Percentiles rank a stretch among this genome's conserved stretches.
These are phyloP conservation scores for Blastocystis sp. DNA, from an alignment of 352 stramenopile species.

Conservation along the genomic window DNA sequence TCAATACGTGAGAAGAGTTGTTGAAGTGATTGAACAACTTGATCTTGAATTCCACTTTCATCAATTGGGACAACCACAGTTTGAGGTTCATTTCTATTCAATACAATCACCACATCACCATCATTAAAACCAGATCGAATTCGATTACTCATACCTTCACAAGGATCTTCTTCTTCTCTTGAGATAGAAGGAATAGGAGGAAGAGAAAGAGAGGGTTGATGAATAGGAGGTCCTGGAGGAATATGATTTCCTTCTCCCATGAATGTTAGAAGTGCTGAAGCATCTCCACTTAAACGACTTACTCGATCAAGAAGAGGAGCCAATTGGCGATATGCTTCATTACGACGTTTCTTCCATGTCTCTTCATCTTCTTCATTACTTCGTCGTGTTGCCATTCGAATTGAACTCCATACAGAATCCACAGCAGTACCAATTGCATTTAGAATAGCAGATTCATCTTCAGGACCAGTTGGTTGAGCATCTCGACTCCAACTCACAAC, in stretches of 20 bases:
- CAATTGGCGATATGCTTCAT: neutral
- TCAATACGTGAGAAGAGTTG: neutral
- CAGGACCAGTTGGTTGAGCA: neutral
- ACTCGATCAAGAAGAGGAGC: slow-evolving; percentile 14
- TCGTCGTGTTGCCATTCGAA: neutral
- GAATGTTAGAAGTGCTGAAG: neutral
- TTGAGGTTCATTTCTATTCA: neutral
- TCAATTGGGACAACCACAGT: neutral
- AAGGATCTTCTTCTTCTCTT: neutral
- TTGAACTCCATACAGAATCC: neutral
- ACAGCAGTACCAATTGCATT: neutral
- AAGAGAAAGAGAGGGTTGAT: neutral
- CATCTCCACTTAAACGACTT: slow-evolving; percentile 1
- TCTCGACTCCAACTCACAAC: neutral
- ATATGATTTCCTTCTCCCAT: neutral
- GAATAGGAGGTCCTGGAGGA: neutral
- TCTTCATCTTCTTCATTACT: neutral
- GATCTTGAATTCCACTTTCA: neutral
- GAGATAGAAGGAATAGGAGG: neutral
- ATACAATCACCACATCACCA: neutral
- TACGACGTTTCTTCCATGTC: neutral
- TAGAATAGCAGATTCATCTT: neutral
- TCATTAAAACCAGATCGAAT: neutral
- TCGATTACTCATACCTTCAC: neutral
- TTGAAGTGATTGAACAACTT: neutral